Percentiles rank a stretch among this genome's conserved stretches.
Evolutionary conservation across 192 early-diverging fungal species (phyloP).

Genomic region (Umbelopsis sp.): DNA sequence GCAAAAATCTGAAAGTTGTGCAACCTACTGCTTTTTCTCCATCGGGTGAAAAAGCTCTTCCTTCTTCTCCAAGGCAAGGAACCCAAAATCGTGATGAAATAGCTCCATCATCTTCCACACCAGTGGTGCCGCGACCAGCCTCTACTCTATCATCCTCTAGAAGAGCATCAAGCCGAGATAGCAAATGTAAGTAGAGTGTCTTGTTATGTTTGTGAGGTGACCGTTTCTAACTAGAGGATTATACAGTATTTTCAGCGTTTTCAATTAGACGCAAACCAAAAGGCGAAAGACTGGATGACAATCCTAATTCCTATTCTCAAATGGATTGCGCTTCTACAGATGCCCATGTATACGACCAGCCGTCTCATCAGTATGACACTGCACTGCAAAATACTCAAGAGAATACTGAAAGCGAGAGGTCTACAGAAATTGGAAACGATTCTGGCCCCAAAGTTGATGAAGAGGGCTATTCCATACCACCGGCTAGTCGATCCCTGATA

Average conservation of each 20-base stretch:
- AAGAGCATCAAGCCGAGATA: not conserved
- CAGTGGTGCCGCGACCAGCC: not conserved
- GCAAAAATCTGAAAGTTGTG: not conserved
- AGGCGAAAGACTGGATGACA: not conserved
- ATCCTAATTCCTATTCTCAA: not conserved
- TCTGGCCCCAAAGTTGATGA: not conserved
- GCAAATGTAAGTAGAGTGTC: conserved; percentile 2
- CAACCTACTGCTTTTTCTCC: not conserved
- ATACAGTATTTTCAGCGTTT: not conserved
- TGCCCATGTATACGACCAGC: too few species aligned
- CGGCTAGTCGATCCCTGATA: not conserved
- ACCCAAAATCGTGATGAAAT: too few species aligned
- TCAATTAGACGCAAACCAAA: conserved; percentile 13
- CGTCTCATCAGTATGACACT: too few species aligned
- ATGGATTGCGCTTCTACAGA: not conserved
- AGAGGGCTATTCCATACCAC: conserved; percentile 2
- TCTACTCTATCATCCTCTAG: not conserved
- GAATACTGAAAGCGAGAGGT: not conserved
- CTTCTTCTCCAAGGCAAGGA: not conserved
- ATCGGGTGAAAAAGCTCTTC: not conserved
- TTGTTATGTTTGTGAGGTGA: too few species aligned
- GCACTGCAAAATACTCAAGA: too few species aligned
- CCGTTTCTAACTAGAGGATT: not conserved
- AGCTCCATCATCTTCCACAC: not conserved
- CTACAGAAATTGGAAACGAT: too few species aligned